A percentile compares a stretch with the other conserved stretches of the same genome.
These are phyloP conservation scores for Stylosanthes scabra DNA, from an alignment of 331 rosid genomes.

Conservation along the genomic window DNA sequence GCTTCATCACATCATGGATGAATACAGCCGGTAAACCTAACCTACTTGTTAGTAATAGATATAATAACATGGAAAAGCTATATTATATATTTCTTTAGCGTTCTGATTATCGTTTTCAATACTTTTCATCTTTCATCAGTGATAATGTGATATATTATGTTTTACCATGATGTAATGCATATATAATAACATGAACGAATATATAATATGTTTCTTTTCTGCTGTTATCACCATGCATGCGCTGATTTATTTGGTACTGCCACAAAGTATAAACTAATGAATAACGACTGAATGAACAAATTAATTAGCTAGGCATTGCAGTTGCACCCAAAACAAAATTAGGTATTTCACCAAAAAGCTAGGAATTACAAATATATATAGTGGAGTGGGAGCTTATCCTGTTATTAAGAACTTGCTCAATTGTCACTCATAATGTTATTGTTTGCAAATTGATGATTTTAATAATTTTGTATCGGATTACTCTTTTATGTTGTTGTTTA, in stretches of 20 bases:
- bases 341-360: slow-evolving; percentile 34
- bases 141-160: background rate
- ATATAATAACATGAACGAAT: background rate
- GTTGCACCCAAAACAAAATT: slow-evolving; percentile 19
- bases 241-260: background rate
- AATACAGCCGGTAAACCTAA: background rate
- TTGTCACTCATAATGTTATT: background rate
- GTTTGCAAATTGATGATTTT: background rate
- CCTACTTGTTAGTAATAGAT: background rate
- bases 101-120: slow-evolving; percentile 10
- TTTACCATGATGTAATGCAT: slow-evolving; percentile 21
- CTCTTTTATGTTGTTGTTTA: too few species aligned
- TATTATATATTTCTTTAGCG: background rate
- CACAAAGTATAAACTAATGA: slow-evolving; percentile 28
- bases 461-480: background rate
- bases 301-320: slow-evolving; percentile 32
- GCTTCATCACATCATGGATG: too few species aligned
- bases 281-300: slow-evolving; percentile 15
- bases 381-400: slow-evolving; percentile 25
- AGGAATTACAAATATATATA: background rate
- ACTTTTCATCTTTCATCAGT: background rate
- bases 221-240: background rate
- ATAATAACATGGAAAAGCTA: background rate
- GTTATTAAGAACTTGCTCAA: background rate
- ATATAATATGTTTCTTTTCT: background rate